Conservation (phyloP, 1,284 basidiomycete species). For the Boletus semigastroideus region DNA sequence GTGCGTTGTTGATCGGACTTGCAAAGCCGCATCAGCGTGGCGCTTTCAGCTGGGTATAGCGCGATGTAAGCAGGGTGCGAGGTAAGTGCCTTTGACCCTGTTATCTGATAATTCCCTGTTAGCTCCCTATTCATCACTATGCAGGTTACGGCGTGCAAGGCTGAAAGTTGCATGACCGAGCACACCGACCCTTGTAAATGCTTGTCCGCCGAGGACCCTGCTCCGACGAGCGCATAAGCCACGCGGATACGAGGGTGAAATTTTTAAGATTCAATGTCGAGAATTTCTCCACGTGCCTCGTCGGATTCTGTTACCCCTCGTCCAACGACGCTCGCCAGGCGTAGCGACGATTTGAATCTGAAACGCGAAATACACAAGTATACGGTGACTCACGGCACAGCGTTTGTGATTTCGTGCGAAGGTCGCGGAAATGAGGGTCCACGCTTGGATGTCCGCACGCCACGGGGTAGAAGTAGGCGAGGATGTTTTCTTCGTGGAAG, state of each 20-base stretch:
- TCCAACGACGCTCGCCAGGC: background rate
- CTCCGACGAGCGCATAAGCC: constrained; percentile 12
- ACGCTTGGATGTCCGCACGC: background rate
- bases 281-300: background rate
- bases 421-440: constrained; percentile 5
- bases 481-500: background rate
- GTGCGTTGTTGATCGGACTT: constrained; percentile 4
- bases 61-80: constrained; percentile 1
- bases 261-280: constrained; percentile 1
- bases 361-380: constrained; percentile 5
- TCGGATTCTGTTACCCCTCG: background rate
- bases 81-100: constrained; percentile 12
- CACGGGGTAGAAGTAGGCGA: background rate
- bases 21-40: background rate
- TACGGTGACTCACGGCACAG: background rate
- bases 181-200: constrained; percentile 8
- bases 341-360: constrained; percentile 1
- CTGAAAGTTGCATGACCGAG: background rate
- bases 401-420: constrained; percentile 3
- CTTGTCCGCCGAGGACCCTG: background rate
- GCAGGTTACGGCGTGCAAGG: background rate
- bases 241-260: background rate
- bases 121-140: background rate
- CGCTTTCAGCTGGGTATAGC: background rate
- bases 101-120: background rate